Evolutionary conservation across 1,284 basidiomycete species (phyloP), one percentile per base, ranked within the genome.

Genomic region (Chiua sp.): DNA sequence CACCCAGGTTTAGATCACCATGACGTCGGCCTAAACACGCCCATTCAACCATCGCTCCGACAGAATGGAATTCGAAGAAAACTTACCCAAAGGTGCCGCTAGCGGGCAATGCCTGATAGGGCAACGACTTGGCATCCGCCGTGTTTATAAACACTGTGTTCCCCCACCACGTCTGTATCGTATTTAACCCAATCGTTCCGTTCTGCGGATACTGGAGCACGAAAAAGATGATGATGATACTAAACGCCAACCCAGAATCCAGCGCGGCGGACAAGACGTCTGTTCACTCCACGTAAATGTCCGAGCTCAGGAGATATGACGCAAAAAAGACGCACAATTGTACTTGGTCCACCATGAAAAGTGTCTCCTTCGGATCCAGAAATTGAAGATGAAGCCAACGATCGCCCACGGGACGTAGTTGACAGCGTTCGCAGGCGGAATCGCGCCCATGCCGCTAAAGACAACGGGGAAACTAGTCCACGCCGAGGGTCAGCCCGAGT

Each of bases 101-200:
- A 0, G 57, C 60, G 2, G 73, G 65, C 12, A 81, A 51, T 2
- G 60, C 12, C 56, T 51, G 61, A 28, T 55, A 65, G 3, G 80
- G 72, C 18, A 71, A 59, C 33, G 70, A 72, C 6, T 54, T 42
- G 20, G 65, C 77, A 56, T 86, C 84, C 4, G 77, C 81, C 42
- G 80, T 86, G 11, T 78, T 76, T 54, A 59, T 58, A 58, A 70
- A 79, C 11, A 84, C 84, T 0, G 78, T 84, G 63, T 91, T 91
- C 20, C 90, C 90, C 90, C 90, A 92, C 90, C 90, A 92, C 4
- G 57, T 57, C 63, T 84, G 82, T 50, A 91, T 74, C 1, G 69
- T 87, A 51, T 78, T 73, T 35, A 64, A 28, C 28, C 88, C 88
- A 64, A 91, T 89, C 15, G 72, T 74, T n/a, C 86, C 87, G 60